A percentile compares a stretch with the other conserved stretches of the same genome.
Evolutionary conservation across 1,139 yeast species (phyloP).

Genomic region (Kodamaea fungicola): DNA sequence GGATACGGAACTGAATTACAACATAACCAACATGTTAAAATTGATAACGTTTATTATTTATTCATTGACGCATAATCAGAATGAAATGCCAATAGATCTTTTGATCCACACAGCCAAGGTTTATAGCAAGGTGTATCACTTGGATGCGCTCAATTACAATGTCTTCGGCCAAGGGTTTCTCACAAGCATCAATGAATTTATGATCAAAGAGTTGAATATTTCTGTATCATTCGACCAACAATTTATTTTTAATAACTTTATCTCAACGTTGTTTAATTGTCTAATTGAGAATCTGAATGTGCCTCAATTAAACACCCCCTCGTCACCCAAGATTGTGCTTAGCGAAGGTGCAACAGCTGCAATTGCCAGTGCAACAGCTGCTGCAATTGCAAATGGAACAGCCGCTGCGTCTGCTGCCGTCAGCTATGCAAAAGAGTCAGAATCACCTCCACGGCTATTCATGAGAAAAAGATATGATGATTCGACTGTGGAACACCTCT

Average conservation of each 20-base stretch:
- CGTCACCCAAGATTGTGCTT: neutral
- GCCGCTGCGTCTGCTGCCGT: neutral
- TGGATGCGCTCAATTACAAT: slow-evolving; percentile 14
- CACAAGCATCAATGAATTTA: slow-evolving; percentile 13
- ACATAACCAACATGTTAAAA: slow-evolving; percentile 17
- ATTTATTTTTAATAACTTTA: slow-evolving; percentile 9
- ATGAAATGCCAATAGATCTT: slow-evolving; percentile 11
- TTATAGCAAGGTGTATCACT: slow-evolving; percentile 19
- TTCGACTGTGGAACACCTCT: slow-evolving; percentile 1
- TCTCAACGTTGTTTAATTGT: slow-evolving; percentile 15
- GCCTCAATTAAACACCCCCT: slow-evolving; percentile 4
- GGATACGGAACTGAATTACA: slow-evolving; percentile 14
- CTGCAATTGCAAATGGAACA: neutral
- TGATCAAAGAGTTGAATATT: slow-evolving; percentile 4
- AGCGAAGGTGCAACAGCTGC: slow-evolving; percentile 2
- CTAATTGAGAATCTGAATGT: slow-evolving; percentile 10
- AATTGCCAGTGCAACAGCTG: slow-evolving; percentile 1
- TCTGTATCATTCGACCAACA: slow-evolving; percentile 9
- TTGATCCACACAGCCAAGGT: slow-evolving; percentile 14
- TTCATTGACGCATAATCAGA: slow-evolving; percentile 14
- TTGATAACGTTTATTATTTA: slow-evolving; percentile 17
- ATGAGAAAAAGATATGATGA: neutral
- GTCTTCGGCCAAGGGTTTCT: slow-evolving; percentile 22
- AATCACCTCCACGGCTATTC: neutral
- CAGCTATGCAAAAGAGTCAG: neutral